Evolutionary conservation across 2,329 filamentous ascomycete species (phyloP).

Genomic region (Talaromyces sp.): DNA sequence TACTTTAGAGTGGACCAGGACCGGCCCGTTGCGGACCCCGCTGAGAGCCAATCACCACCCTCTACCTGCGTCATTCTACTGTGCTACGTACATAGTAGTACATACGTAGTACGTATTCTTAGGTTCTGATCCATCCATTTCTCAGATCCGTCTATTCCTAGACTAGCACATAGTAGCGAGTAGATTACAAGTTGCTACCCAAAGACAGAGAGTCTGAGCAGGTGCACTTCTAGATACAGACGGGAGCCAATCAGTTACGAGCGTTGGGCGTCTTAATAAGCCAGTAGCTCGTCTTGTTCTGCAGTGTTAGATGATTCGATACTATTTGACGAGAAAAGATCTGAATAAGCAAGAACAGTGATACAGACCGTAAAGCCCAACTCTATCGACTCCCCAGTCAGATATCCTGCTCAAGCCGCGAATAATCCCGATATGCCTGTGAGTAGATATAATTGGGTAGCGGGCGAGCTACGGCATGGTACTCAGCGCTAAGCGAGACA

Average conservation of each 20-base stretch:
- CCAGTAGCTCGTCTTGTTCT: background rate
- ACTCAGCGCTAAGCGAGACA: background rate
- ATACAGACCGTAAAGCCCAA: background rate
- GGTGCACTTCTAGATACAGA: background rate
- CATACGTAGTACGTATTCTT: too few relatives aligned
- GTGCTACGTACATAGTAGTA: too few relatives aligned
- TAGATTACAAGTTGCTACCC: background rate
- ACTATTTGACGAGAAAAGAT: background rate
- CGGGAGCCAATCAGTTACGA: background rate
- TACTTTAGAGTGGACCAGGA: background rate
- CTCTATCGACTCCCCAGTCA: background rate
- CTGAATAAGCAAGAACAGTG: background rate
- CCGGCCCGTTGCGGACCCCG: constrained; percentile 4
- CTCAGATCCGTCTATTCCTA: background rate
- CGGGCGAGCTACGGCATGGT: background rate
- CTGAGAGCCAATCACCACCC: background rate
- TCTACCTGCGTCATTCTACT: background rate
- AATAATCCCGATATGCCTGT: background rate
- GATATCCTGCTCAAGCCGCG: background rate
- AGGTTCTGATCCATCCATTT: background rate
- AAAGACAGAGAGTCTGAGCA: background rate
- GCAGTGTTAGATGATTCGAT: background rate
- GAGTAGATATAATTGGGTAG: background rate
- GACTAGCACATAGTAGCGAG: background rate
- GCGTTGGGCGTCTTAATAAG: background rate